Conservation (phyloP, 2,329 filamentous ascomycete genomes). For the Penicillium rolfsii region DNA sequence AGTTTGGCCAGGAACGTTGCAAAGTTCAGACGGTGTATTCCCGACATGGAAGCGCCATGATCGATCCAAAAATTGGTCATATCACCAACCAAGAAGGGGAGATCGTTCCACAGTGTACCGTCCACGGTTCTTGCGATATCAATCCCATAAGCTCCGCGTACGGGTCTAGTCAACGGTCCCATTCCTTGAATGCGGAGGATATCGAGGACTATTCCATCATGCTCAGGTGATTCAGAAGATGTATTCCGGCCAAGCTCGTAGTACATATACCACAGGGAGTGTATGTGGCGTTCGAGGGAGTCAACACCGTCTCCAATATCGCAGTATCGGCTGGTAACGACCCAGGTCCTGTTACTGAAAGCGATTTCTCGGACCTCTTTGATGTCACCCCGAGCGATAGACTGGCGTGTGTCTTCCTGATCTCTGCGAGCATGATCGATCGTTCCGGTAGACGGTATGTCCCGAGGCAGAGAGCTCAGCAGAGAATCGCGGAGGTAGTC, state of each 20-base stretch:
- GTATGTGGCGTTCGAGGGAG: constrained; percentile 21
- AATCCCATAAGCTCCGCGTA: constrained; percentile 17
- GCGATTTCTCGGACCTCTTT: constrained; percentile 15
- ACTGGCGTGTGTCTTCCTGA: not conserved
- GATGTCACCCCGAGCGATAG: constrained; percentile 7
- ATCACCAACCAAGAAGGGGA: constrained; percentile 27
- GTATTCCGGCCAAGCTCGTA: constrained; percentile 25
- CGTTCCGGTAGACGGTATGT: not conserved
- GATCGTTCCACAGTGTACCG: constrained; percentile 32
- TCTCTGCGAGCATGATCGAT: not conserved
- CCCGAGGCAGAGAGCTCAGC: not conserved
- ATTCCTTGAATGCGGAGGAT: constrained; percentile 29
- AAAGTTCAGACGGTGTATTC: constrained; percentile 25
- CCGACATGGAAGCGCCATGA: constrained; percentile 21
- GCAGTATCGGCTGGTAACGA: constrained; percentile 22
- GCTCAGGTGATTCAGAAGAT: constrained; percentile 21
- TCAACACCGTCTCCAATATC: constrained; percentile 24
- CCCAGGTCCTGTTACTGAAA: constrained; percentile 22
- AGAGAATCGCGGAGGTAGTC: not conserved
- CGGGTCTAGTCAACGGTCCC: constrained; percentile 22
- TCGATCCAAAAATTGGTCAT: constrained; percentile 30
- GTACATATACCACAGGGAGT: constrained; percentile 30
- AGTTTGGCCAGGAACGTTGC: constrained; percentile 31
- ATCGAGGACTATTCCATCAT: constrained; percentile 30
- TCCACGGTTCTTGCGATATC: constrained; percentile 31